Base-by-base conservation (phyloP, 2,329 filamentous ascomycete genomes). In the Hymenoscyphus repandus region DNA sequence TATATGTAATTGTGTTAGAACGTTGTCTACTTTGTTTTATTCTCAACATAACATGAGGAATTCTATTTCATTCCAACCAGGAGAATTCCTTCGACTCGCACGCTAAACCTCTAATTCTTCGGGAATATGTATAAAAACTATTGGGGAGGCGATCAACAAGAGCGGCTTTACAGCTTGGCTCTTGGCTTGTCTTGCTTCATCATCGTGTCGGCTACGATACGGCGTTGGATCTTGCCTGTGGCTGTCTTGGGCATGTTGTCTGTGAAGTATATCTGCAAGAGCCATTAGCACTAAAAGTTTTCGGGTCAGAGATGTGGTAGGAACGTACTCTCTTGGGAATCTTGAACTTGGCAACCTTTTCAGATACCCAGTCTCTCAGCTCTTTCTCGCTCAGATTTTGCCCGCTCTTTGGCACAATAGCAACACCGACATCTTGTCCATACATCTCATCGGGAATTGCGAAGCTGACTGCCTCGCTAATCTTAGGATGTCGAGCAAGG, bases 161-260 rank as follows among this genome's bases (percentile, higher is more conserved):
- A 27, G 22, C 22, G 4, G 22, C 22, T 27, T 22, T 77, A 82
- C 58, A 82, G 66, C 69, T 79, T 81, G 12, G 77, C 71, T 67
- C 75, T 78, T 48, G 69, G 68, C 49, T 69, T 69, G 51, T 83
- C 82, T 67, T 84, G 78, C 74, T 88, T 88, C 68, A 85, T 74
- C 87, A 95, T 92, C 30, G 80, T 81, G 69, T 92, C 88, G 12
- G 88, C 88, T n/a, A 95, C 88, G 62, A 91, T 88, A 55, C 88
- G 79, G 54, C 89, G 75, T 71, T 95, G 89, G 52, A 95, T 86
- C 75, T 95, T 95, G 50, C 89, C 89, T 5, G 89, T 95, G n/a
- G 89, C 88, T 3, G 90, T 92, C 77, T 95, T 95, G 56, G 89
- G 89, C 82, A 95, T 95, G 58, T 85, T 72, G 51, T 89, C 79